Conservation (phyloP, 1,284 basidiomycete species). For the Cronartium ribicola region DNA sequence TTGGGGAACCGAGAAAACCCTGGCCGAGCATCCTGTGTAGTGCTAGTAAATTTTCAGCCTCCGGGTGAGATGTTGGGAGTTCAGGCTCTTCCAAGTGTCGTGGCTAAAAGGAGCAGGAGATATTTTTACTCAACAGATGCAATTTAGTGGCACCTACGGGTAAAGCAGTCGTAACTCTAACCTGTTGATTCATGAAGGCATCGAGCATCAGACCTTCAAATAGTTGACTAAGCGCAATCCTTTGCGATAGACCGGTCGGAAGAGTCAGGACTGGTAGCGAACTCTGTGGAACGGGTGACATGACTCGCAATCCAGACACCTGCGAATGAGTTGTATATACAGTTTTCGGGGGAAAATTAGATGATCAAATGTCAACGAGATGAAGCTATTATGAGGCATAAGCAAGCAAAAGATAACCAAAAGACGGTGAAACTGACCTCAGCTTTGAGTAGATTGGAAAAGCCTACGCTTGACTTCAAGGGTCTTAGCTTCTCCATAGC, state of each 20-base stretch:
- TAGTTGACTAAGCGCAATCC: neutral
- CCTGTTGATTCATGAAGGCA: no score
- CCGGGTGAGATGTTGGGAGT: neutral
- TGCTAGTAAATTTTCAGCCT: neutral
- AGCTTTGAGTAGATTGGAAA: neutral
- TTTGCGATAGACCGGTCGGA: neutral
- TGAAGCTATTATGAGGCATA: neutral
- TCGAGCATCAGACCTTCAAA: neutral
- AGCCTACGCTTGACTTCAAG: neutral
- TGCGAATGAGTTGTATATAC: neutral
- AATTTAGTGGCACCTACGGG: neutral
- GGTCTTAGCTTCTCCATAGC: neutral
- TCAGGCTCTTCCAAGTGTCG: neutral
- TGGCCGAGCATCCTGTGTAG: neutral
- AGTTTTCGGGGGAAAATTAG: neutral
- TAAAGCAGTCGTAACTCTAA: neutral
- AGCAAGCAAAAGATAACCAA: neutral
- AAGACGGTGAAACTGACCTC: neutral
- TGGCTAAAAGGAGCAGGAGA: neutral
- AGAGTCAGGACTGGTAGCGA: neutral
- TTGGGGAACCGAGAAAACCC: neutral
- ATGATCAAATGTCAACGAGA: neutral
- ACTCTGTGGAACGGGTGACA: neutral
- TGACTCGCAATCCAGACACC: neutral
- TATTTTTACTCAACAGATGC: neutral